These are phyloP conservation scores for Penicillium canariense DNA, from an alignment of 495 filamentous ascomycete species.

Conservation along the genomic window DNA sequence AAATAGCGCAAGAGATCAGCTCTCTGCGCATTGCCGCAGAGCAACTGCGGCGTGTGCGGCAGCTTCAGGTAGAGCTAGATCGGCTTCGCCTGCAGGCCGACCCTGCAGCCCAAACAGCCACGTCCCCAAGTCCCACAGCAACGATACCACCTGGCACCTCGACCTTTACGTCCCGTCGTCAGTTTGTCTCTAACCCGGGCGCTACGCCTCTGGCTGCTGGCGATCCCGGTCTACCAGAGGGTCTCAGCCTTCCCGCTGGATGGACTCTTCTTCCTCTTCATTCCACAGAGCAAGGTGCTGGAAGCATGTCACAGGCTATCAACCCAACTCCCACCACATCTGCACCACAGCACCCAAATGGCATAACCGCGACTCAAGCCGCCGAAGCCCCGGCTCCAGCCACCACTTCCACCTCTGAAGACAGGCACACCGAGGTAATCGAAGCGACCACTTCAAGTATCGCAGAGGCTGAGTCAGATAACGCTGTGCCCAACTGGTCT, in stretches of 20 bases:
- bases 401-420: not conserved
- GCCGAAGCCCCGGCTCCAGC: not conserved
- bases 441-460: not conserved
- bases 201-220: conserved; percentile 56
- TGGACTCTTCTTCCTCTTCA: conserved; percentile 74
- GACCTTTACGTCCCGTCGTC: conserved; percentile 22
- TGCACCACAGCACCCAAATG: conserved; percentile 1
- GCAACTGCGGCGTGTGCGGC: conserved; percentile 53
- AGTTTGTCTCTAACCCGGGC: conserved; percentile 33
- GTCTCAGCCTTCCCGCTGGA: conserved; percentile 68
- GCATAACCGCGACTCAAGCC: not conserved
- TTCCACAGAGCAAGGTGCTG: conserved; percentile 35
- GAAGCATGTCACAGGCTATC: not conserved
- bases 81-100: conserved; percentile 52
- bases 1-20: conserved; percentile 63
- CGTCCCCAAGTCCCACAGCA: conserved; percentile 18
- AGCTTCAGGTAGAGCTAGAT: conserved; percentile 63
- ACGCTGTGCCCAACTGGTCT: conserved; percentile 18
- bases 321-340: conserved; percentile 12
- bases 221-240: conserved; percentile 67
- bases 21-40: conserved; percentile 51
- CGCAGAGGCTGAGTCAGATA: not conserved
- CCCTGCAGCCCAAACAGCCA: conserved; percentile 16
- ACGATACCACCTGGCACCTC: conserved; percentile 20
- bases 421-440: not conserved